Evolutionary conservation across 495 filamentous ascomycete species (phyloP).

Genomic region (Talaromyces wortmannii): DNA sequence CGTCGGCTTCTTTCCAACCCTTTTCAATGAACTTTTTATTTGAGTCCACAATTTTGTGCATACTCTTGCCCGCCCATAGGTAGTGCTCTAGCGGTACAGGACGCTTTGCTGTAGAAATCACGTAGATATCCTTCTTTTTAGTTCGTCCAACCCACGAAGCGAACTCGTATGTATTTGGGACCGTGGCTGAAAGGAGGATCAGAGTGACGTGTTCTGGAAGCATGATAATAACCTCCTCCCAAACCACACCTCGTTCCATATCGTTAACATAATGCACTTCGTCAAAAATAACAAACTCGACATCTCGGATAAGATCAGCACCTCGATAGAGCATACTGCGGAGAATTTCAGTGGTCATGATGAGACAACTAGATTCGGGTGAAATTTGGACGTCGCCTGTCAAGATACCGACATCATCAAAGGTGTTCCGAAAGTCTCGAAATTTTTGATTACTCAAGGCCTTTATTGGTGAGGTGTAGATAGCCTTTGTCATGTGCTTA

Average conservation of each 20-base stretch:
- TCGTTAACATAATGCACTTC: slow-evolving; percentile 99
- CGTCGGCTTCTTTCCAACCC: slow-evolving; percentile 93
- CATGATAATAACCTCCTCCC: slow-evolving; percentile 99
- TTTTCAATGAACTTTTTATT: slow-evolving; percentile 85
- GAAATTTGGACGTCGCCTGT: slow-evolving; percentile 98
- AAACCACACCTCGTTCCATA: slow-evolving; percentile 92
- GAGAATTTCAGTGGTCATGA: slow-evolving; percentile 98
- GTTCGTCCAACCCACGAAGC: slow-evolving; percentile 97
- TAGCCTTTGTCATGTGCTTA: slow-evolving; percentile 98
- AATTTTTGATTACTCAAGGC: slow-evolving; percentile 98
- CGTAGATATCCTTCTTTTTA: slow-evolving; percentile 98
- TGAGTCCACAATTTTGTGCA: slow-evolving; percentile 88
- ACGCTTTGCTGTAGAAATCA: slow-evolving; percentile 93
- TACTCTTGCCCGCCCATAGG: slow-evolving; percentile 86
- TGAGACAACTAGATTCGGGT: slow-evolving; percentile 93
- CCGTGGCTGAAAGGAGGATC: slow-evolving; percentile 91
- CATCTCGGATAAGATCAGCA: slow-evolving; percentile 91
- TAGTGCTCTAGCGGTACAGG: slow-evolving; percentile 95
- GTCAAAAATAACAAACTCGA: slow-evolving; percentile 98
- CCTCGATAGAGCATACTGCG: slow-evolving; percentile 97
- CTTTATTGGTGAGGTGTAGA: slow-evolving; percentile 98
- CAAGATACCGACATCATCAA: slow-evolving; percentile 93
- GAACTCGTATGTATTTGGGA: slow-evolving; percentile 96
- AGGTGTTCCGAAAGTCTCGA: slow-evolving; percentile 80
- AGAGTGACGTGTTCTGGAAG: slow-evolving; percentile 92